phyloP scores from a whole-genome alignment of 2,329 filamentous ascomycete species.

The Akanthomyces lecanii region DNA sequence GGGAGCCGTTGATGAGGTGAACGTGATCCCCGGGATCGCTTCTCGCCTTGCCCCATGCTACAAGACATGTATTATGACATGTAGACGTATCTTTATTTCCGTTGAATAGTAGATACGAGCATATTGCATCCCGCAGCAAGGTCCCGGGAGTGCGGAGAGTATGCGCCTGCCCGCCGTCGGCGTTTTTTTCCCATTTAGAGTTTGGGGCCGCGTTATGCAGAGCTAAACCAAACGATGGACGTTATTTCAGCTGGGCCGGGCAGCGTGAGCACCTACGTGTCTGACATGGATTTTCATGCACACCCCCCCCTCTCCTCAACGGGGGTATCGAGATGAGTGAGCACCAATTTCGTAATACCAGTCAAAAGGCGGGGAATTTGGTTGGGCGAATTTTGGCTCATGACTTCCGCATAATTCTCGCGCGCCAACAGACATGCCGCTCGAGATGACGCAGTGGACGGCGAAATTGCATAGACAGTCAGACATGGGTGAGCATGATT shows the following conservation, averaged over 20 bases:
- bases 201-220: slow-evolving; percentile 18
- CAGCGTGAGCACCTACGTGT: not conserved
- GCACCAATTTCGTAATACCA: not conserved
- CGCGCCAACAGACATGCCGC: not conserved
- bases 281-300: not conserved
- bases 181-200: not conserved
- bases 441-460: too few species aligned
- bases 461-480: too few species aligned
- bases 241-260: slow-evolving; percentile 7
- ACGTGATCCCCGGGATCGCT: too few species aligned
- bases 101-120: too few species aligned
- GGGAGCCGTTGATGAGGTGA: too few species aligned
- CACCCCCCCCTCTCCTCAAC: not conserved
- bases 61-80: too few species aligned
- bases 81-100: too few species aligned
- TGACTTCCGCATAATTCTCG: not conserved
- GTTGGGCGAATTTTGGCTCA: not conserved
- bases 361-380: not conserved
- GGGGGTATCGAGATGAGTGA: not conserved
- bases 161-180: not conserved
- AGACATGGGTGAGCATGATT: too few species aligned
- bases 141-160: too few species aligned
- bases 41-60: too few species aligned
- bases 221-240: slow-evolving; percentile 17
- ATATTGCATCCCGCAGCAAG: too few species aligned